Base-by-base conservation (phyloP, 2,329 filamentous ascomycete genomes). In the Colletotrichum tropicicola region DNA sequence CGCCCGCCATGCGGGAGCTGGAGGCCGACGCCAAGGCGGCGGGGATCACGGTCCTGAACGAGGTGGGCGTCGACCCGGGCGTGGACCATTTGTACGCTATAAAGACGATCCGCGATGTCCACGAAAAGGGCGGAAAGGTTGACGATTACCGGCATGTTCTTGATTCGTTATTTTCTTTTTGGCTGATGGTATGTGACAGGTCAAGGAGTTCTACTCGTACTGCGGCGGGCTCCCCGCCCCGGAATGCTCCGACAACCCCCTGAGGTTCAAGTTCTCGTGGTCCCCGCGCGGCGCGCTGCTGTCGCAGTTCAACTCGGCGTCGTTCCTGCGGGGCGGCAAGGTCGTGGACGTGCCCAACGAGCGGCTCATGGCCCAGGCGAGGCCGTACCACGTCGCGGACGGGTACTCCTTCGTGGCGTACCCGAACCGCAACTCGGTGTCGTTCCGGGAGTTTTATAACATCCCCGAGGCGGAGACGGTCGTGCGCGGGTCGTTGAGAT, bases 11-110 rank as follows among this genome's bases (percentile, higher is more conserved):
- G 87, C 78, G 85, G 78, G 89, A 88, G 74, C 82, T 92, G 39
- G 87, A 92, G 64, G 80, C 82, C 60, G 30, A 41, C 4, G 87
- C 84, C 66, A 90, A 90, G 78, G 86, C 87, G 62, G 90, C 90
- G 7, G 90, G 89, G 48, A 92, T 92, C 74, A 91, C 88, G 2
- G 88, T 92, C 68, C 85, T 92, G 83, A 92, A 92, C 77, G 90
- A 92, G 79, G 90, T 91, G 70, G 89, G 89, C 51, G 78, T 87
- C 13, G 85, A 88, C 72, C 85, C 85, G 8, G 59, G 59, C 19
- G 37, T 37, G 0, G 37, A n/a, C 15, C 55, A 47, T 43, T 75
- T 78, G 12, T 74, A 89, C 70, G 90, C 90, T 17, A 83, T 92
- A 68, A 89, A 91, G 78, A 89, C 85, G 49, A 91, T 92, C 70